phyloP scores from a whole-genome alignment of 305 asterid species.

The Fraxinus sp. region DNA sequence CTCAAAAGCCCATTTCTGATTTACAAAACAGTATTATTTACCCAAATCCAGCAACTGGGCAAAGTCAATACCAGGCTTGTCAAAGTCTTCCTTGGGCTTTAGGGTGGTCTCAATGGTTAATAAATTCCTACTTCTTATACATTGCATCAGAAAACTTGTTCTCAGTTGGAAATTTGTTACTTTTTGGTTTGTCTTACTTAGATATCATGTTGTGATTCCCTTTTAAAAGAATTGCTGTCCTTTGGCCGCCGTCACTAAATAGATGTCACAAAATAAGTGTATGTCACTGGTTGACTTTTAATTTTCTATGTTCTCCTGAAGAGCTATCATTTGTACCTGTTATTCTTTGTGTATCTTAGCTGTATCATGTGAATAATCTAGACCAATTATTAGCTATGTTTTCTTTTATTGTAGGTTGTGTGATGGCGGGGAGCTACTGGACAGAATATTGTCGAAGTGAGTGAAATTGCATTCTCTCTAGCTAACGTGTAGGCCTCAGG shows the following conservation, averaged over 20 bases:
- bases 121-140: not conserved
- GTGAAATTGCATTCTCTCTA: slow-evolving; percentile 15
- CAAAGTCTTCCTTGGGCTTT: not conserved
- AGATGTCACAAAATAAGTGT: not conserved
- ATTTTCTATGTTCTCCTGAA: not conserved
- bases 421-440: slow-evolving; percentile 97
- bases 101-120: not conserved
- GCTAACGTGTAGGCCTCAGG: not conserved
- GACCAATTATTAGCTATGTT: slow-evolving; percentile 10
- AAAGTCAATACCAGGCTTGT: not conserved
- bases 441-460: slow-evolving; percentile 80
- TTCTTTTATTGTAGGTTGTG: slow-evolving; percentile 60
- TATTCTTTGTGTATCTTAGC: not conserved
- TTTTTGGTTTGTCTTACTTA: not conserved
- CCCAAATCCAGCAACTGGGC: not conserved
- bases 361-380: slow-evolving; percentile 6
- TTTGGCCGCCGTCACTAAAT: not conserved
- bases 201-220: not conserved
- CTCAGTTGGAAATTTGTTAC: not conserved
- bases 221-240: not conserved
- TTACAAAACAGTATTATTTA: not conserved
- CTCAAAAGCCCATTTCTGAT: not conserved
- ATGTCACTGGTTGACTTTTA: not conserved
- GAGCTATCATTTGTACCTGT: not conserved
- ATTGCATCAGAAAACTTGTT: not conserved